phyloP scores from a whole-genome alignment of 768 basidiomycete species.

The Dioszegia aurantiaca region DNA sequence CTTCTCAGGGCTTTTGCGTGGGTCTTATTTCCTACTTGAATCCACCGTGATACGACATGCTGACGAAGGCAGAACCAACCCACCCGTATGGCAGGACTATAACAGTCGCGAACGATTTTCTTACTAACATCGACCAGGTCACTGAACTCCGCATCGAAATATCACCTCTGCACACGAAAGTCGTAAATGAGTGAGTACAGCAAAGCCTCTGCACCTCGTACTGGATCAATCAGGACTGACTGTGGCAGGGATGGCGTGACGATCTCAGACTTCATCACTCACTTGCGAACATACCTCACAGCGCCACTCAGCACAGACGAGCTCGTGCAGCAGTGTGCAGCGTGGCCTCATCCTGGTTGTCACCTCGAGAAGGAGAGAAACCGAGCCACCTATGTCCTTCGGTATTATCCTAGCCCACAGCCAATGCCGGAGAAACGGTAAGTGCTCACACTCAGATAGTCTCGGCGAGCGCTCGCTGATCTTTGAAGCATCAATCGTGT shows the following conservation, averaged over 20 bases:
- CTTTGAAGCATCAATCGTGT: not conserved
- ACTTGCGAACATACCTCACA: not conserved
- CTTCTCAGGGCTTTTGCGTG: not conserved
- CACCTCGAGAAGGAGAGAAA: not conserved
- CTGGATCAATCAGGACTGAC: not conserved
- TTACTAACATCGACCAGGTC: too few relatives aligned
- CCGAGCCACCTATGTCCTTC: not conserved
- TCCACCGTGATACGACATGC: not conserved
- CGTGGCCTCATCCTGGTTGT: not conserved
- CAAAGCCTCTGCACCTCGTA: too few relatives aligned
- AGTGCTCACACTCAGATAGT: not conserved
- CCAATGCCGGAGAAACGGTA: not conserved
- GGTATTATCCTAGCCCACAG: not conserved
- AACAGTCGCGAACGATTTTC: too few relatives aligned
- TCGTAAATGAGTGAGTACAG: too few relatives aligned
- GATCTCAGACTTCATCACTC: not conserved
- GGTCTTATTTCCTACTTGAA: not conserved
- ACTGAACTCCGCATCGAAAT: too few relatives aligned
- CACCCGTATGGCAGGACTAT: not conserved
- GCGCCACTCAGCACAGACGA: not conserved
- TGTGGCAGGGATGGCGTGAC: not conserved
- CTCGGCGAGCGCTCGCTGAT: not conserved
- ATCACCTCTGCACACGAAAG: too few relatives aligned
- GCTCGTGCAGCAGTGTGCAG: not conserved
- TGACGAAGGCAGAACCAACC: not conserved